A percentile compares a stretch with the other conserved stretches of the same genome.
Evolutionary conservation across 208 protist species (phyloP).

Genomic region (Naegleria lovaniensis): DNA sequence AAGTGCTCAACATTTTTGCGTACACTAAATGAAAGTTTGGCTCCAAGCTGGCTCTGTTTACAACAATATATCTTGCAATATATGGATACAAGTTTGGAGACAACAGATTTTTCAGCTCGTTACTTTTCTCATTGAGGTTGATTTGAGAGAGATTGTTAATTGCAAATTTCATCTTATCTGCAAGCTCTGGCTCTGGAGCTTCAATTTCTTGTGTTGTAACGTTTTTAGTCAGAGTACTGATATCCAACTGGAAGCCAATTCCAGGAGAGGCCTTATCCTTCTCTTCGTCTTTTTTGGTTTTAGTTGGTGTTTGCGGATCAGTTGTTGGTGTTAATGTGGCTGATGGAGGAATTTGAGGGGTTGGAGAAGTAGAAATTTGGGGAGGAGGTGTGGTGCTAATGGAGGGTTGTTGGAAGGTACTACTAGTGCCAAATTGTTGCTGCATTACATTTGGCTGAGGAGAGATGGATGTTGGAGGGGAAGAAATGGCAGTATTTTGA

Average conservation of each 20-base stretch:
- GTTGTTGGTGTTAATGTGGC: neutral
- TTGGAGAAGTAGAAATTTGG: neutral
- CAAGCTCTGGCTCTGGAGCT: conserved; percentile 37
- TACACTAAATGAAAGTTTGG: conserved; percentile 94
- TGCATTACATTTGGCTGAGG: neutral
- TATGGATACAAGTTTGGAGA: conserved; percentile 38
- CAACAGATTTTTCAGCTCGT: conserved; percentile 39
- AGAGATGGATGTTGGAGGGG: neutral
- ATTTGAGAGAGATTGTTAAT: conserved; percentile 70
- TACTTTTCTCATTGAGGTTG: conserved; percentile 60
- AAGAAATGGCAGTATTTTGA: neutral
- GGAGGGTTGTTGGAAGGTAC: neutral
- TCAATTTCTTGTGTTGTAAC: neutral
- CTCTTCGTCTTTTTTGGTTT: neutral
- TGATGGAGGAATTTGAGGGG: neutral
- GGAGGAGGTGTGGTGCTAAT: neutral
- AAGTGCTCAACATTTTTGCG: conserved; percentile 64
- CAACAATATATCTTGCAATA: conserved; percentile 90
- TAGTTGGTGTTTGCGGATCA: neutral
- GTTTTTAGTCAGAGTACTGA: neutral
- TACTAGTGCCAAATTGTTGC: neutral
- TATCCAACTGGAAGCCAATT: conserved; percentile 11
- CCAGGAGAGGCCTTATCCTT: neutral
- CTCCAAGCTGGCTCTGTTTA: conserved; percentile 94
- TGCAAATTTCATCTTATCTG: conserved; percentile 72